Evolutionary conservation across 768 basidiomycete species (phyloP).

Genomic region (Infundibulicybe gibba): DNA sequence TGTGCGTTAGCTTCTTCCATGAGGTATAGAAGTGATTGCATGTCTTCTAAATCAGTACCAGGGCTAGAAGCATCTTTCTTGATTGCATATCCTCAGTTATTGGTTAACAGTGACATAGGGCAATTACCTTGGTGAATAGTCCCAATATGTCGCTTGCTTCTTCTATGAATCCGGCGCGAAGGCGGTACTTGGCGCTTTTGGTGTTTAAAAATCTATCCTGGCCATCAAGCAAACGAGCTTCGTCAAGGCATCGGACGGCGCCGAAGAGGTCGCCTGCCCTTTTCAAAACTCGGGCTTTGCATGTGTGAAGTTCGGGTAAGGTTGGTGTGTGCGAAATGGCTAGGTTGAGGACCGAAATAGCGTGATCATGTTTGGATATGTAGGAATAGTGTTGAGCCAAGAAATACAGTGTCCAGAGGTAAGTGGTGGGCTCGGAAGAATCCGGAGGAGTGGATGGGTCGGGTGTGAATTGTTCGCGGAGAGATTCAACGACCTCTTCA

Average conservation of each 20-base stretch:
- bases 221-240: slow-evolving; percentile 81
- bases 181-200: slow-evolving; percentile 86
- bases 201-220: slow-evolving; percentile 96
- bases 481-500: slow-evolving; percentile 62
- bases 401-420: slow-evolving; percentile 95
- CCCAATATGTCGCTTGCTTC: slow-evolving; percentile 75
- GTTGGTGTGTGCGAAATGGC: slow-evolving; percentile 89
- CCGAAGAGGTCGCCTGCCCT: slow-evolving; percentile 76
- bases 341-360: slow-evolving; percentile 57
- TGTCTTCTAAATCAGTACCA: slow-evolving; percentile 82
- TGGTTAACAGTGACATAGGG: neutral
- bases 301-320: slow-evolving; percentile 83
- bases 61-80: slow-evolving; percentile 85
- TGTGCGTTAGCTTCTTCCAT: slow-evolving; percentile 78
- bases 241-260: slow-evolving; percentile 74
- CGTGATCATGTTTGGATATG: slow-evolving; percentile 44
- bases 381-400: slow-evolving; percentile 86
- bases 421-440: slow-evolving; percentile 65
- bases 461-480: slow-evolving; percentile 30
- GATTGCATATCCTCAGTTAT: neutral
- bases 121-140: slow-evolving; percentile 84
- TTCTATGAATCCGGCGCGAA: slow-evolving; percentile 76
- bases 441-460: slow-evolving; percentile 13
- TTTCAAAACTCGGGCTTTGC: slow-evolving; percentile 81
- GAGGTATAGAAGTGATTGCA: slow-evolving; percentile 91